Evolutionary conservation across 176 grass and related monocot genomes (phyloP).

Genomic region (Avena eriantha): DNA sequence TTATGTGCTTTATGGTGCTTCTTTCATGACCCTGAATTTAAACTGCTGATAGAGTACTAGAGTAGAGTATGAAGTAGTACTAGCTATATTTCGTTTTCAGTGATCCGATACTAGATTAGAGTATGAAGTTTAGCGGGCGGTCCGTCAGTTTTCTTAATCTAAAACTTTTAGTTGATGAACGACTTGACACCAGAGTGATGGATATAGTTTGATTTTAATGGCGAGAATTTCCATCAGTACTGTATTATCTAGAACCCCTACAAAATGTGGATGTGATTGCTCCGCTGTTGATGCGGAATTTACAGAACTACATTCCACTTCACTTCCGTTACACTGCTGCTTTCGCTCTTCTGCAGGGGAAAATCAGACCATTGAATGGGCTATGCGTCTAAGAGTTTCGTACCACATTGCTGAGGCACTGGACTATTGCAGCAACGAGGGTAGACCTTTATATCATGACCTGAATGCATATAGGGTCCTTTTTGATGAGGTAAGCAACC

Average conservation of each 20-base stretch:
- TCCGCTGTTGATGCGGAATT: conserved; percentile 3
- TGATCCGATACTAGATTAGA: not conserved
- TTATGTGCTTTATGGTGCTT: not conserved
- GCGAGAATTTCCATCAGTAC: not conserved
- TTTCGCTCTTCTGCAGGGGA: conserved; percentile 71
- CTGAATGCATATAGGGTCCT: conserved; percentile 95
- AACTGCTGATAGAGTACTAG: not conserved
- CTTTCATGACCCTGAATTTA: not conserved
- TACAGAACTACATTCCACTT: conserved; percentile 1
- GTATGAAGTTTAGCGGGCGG: no score
- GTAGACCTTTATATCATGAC: conserved; percentile 88
- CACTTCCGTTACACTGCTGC: conserved; percentile 33
- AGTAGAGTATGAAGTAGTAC: not conserved
- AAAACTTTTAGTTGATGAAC: conserved; percentile 21
- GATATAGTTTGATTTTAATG: not conserved
- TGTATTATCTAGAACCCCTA: not conserved
- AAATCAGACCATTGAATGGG: conserved; percentile 99
- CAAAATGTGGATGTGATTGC: not conserved
- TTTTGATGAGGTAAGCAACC: conserved; percentile 75
- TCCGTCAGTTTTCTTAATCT: no score
- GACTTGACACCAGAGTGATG: not conserved
- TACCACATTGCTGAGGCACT: conserved; percentile 89
- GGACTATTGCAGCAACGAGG: conserved; percentile 78
- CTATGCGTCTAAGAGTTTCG: conserved; percentile 95
- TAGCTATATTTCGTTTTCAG: not conserved